Base-by-base conservation (phyloP, 1,284 basidiomycete genomes). In the Irpex sp. region DNA sequence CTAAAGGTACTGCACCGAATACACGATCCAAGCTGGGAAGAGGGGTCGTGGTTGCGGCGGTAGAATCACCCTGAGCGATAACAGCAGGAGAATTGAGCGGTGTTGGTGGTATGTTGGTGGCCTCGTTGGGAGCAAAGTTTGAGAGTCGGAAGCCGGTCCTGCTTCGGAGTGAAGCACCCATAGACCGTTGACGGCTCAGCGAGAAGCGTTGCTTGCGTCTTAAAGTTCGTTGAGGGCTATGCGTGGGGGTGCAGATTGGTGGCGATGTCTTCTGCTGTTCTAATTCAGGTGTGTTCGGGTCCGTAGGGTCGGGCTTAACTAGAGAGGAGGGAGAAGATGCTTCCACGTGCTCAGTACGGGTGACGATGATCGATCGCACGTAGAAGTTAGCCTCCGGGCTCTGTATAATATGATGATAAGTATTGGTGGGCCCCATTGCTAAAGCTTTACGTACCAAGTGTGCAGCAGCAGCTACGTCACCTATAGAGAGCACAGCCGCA, bases 1-100 rank as follows among this genome's bases (percentile, higher is more conserved):
- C 84, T 36, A 86, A 74, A 11, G 79, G 81, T 19, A 80, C 73
- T 39, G 71, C 70, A 7, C 19, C 71, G 73, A 57, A 63, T 65
- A 11, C 64, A 71, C 17, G 53, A 11, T 55, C 53, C 33, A 55
- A 9, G 66, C 68, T 51, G 67, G 67, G 47, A 68, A 43, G 39
- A 19, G 56, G 33, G 49, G 19, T 59, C 4, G 56, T 21, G 49
- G 31, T 59, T 5, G 56, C 21, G 15, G 57, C 7, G 11, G 64
- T 17, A 36, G 55, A 43, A 47, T 13, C 35, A 19, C 43, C n/a
- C 5, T 26, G 49, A 9, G 39, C 8, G 11, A 26, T 9, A 26
- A 26, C 26, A 7, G 50, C n/a, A n/a, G 51, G 51, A 17, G 64
- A 17, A 37, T 50, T 50, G 43, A 54, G n/a, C 31, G 47, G 47